Percentiles rank a stretch among this genome's conserved stretches.
Conservation (phyloP, 495 filamentous ascomycete species). For the Bombardia bombarda region DNA sequence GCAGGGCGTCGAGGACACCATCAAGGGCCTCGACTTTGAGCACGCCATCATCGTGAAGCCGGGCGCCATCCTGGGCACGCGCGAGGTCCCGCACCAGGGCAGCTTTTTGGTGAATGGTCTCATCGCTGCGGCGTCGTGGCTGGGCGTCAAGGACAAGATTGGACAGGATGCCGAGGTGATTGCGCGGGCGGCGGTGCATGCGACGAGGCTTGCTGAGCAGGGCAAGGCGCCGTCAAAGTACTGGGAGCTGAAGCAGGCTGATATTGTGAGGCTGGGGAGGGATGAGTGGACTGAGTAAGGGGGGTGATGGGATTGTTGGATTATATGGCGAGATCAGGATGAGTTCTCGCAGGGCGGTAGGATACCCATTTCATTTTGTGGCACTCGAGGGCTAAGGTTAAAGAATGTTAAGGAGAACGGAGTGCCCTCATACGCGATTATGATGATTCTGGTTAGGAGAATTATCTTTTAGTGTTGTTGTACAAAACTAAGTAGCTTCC, state of each 20-base stretch:
- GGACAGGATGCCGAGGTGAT: conserved; percentile 73
- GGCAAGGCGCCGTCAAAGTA: conserved; percentile 40
- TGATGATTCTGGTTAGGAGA: no score
- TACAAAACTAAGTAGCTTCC: no score
- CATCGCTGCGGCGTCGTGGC: conserved; percentile 29
- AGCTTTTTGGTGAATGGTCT: conserved; percentile 42
- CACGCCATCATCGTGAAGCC: conserved; percentile 66
- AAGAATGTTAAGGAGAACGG: no score
- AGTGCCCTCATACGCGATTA: no score
- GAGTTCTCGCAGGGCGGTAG: no score
- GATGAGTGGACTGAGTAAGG: conserved; percentile 28
- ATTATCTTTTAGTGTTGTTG: no score
- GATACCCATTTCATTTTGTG: no score
- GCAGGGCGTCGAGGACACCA: conserved; percentile 68
- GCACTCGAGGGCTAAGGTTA: no score
- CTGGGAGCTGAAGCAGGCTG: conserved; percentile 38
- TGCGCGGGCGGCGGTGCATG: conserved; percentile 61
- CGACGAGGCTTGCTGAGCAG: conserved; percentile 34
- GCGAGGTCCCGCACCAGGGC: conserved; percentile 47
- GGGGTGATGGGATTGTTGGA: not conserved
- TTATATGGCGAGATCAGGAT: not conserved
- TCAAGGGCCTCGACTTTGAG: conserved; percentile 63
- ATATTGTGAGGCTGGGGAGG: conserved; percentile 43
- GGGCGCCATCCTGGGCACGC: conserved; percentile 63
- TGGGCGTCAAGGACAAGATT: conserved; percentile 56